Percentiles rank a stretch among this genome's conserved stretches.
These are phyloP conservation scores for Somion occarium DNA, from an alignment of 1,284 basidiomycete genomes.

Conservation along the genomic window DNA sequence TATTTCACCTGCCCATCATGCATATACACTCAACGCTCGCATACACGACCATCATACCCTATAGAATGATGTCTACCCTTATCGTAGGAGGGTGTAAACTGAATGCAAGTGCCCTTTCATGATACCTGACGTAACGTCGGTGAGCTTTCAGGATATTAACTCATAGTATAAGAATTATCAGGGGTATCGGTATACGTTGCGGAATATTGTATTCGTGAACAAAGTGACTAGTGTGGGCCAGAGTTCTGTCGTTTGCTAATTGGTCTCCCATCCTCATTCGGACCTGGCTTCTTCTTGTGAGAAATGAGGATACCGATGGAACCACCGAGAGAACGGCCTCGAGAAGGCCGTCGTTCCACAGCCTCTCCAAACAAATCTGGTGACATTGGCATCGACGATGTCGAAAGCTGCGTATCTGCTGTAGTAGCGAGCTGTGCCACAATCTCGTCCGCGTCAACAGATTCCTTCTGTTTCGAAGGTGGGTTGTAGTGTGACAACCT, in stretches of 20 bases:
- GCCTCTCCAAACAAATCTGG: neutral
- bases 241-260: neutral
- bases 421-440: neutral
- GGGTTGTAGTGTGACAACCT: slow-evolving; percentile 17
- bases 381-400: neutral
- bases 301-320: neutral
- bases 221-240: neutral
- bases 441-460: neutral
- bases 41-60: no score
- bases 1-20: no score
- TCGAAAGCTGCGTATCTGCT: neutral
- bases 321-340: neutral
- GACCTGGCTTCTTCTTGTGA: neutral
- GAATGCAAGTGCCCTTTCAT: no score
- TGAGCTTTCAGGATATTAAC: no score
- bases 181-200: no score
- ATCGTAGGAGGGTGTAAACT: no score
- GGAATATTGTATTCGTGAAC: no score
- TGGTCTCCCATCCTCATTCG: no score
- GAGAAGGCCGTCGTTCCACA: neutral
- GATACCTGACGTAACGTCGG: no score
- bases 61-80: no score
- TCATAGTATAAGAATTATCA: no score
- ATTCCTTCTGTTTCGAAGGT: slow-evolving; percentile 14
- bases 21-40: no score